Conservation (phyloP, 2,329 filamentous ascomycete species). For the Rugonectria rugulosa region DNA sequence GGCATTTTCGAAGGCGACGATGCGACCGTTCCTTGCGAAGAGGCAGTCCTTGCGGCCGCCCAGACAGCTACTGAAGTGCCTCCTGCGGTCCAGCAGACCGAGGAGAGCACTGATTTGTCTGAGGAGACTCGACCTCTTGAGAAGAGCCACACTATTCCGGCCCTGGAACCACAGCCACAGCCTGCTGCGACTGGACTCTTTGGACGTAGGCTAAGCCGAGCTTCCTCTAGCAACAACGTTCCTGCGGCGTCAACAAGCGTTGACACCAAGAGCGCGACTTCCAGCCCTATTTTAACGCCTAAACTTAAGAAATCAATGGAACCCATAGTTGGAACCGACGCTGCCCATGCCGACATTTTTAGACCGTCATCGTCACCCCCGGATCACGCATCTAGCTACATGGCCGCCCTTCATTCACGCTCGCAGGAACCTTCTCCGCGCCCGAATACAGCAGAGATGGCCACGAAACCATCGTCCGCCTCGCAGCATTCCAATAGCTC, state of each 20-base stretch:
- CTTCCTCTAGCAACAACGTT: slow-evolving; percentile 39
- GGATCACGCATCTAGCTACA: slow-evolving; percentile 68
- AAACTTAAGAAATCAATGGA: slow-evolving; percentile 59
- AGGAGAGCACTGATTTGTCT: slow-evolving; percentile 49
- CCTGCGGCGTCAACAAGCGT: slow-evolving; percentile 57
- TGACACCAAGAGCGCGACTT: slow-evolving; percentile 53
- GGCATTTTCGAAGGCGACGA: slow-evolving; percentile 77
- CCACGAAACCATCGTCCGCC: slow-evolving; percentile 45
- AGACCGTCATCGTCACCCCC: slow-evolving; percentile 63
- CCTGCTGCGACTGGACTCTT: slow-evolving; percentile 54
- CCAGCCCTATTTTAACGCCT: slow-evolving; percentile 45
- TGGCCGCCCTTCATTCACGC: slow-evolving; percentile 72
- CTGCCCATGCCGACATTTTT: slow-evolving; percentile 70
- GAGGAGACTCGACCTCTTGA: slow-evolving; percentile 57
- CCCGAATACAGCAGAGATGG: slow-evolving; percentile 50
- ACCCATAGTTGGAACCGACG: slow-evolving; percentile 72
- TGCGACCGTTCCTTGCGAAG: slow-evolving; percentile 44
- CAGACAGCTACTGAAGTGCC: slow-evolving; percentile 55
- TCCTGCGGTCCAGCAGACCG: slow-evolving; percentile 51
- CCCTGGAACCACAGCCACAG: slow-evolving; percentile 49
- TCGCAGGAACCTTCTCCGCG: slow-evolving; percentile 64
- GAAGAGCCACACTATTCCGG: slow-evolving; percentile 62
- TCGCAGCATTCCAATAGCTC: slow-evolving; percentile 56
- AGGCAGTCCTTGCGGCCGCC: slow-evolving; percentile 30
- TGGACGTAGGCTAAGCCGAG: slow-evolving; percentile 56